Evolutionary conservation across 805 yeast genomes (phyloP), one percentile per base, ranked within the genome.

Genomic region (Saturnispora galanensis): DNA sequence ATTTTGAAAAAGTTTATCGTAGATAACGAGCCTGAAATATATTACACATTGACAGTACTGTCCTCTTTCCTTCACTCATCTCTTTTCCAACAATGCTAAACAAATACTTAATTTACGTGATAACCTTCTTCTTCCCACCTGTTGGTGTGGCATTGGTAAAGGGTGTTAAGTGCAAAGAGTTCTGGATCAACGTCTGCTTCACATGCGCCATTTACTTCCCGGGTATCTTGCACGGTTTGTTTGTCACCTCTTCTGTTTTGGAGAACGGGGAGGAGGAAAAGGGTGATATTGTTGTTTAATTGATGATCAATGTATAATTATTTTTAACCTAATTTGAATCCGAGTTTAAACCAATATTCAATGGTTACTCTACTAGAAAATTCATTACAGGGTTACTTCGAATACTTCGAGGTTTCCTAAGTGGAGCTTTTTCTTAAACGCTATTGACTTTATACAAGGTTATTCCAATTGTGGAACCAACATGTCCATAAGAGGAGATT

Each of bases 401-500:
- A n/a, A n/a, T 18, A 21, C 26, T 8, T 21, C 8, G 8, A 21
- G 26, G 8, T 21, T 21, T 21, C 7, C 26, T 21, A 21, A 21
- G 26, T 21, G 26, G 8, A 5, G 26, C 2, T 21, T 21, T 21
- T 21, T 21, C 26, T 21, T 21, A 21, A 21, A 21, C 26, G 26
- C 8, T 21, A 21, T 21, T 21, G 26, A 21, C 26, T 21, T 21
- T 21, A 42, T 37, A 37, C 41, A 38, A 35, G 30, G 26, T 38
- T 53, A 58, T 50, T 56, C 61, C 38, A 64, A 54, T 53, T 83
- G 90, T 42, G 93, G 93, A 56, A 82, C 88, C 67, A 84, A 66
- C 76, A 81, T 75, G 47, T 83, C 90, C 85, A 81, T 81, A 56
- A 81, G 65, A 53, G 89, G 82, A 39, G 88, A 80, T 67, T 81